Base-by-base conservation (phyloP, 805 yeast species). In the Metschnikowia cubensis region DNA sequence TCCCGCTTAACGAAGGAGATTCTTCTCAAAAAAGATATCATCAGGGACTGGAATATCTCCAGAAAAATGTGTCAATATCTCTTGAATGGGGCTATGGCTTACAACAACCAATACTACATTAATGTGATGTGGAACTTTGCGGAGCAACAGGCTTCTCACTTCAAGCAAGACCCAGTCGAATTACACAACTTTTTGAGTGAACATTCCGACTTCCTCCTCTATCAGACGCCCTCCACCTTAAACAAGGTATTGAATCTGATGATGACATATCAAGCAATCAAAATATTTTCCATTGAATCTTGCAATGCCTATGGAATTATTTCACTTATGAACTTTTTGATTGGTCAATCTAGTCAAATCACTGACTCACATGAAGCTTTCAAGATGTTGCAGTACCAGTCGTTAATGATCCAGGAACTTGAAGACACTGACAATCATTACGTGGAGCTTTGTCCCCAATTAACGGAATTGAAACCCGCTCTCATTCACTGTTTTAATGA, bases 351-450 rank as follows among this genome's bases (percentile, higher is more conserved):
- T 6, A 21, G 10, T 18, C 29, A n/a, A 25, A 5, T 22, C 31
- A 33, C 10, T 17, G n/a, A 4, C n/a, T 45, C 32, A 22, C 48
- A 15, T n/a, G 55, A 51, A 7, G 34, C 51, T 1, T 53, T 58
- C 35, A 65, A 63, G 50, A 51, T 67, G 29, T 51, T 65, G 40
- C 59, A 67, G 11, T 64, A 60, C 43, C 68, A 69, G 47, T 58
- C 74, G 7, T 50, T 53, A 29, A 50, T 73, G 47, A 56, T 70
- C 20, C 65, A 67, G 47, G 66, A 69, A 52, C 66, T 73, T 41
- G 75, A 73, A 48, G 71, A 70, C 45, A 59, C 73, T 7, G 74
- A 71, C 31, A 66, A 69, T 42, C 68, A 69, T 51, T 73, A 72
- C 55, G 48, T 71, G 44, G 65, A 62, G 35, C 55, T 70, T 37